A percentile compares a stretch with the other conserved stretches of the same genome.
These are phyloP conservation scores for Pichia insulana DNA, from an alignment of 805 yeast species.

Conservation along the genomic window DNA sequence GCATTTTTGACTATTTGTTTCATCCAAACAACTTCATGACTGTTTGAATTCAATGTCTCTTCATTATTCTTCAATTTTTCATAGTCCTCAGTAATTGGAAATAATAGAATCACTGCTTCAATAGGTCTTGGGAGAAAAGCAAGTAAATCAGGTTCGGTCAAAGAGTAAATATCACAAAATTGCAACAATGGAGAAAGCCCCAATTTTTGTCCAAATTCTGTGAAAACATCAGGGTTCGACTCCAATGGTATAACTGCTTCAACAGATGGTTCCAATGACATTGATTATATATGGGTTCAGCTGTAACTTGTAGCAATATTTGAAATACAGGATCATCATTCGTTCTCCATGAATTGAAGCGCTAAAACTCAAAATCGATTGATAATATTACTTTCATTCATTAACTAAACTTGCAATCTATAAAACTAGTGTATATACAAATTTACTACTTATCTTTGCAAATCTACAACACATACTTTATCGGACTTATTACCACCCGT, in stretches of 20 bases:
- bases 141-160: constrained; percentile 76
- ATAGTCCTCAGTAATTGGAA: constrained; percentile 64
- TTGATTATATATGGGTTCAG: background rate
- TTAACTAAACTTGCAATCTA: too few relatives aligned
- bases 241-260: constrained; percentile 74
- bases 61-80: constrained; percentile 37
- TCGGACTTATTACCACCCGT: constrained; percentile 77
- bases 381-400: too few relatives aligned
- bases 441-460: constrained; percentile 39
- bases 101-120: constrained; percentile 64
- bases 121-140: constrained; percentile 78
- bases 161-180: constrained; percentile 76
- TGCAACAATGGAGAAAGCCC: constrained; percentile 55
- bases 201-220: constrained; percentile 52
- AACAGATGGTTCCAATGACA: background rate
- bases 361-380: too few relatives aligned
- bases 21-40: constrained; percentile 51
- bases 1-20: constrained; percentile 81
- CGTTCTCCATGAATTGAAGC: too few relatives aligned
- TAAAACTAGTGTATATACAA: too few relatives aligned
- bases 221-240: constrained; percentile 81
- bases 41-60: background rate
- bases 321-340: too few relatives aligned
- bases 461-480: constrained; percentile 56
- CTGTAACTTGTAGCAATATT: too few relatives aligned